Conservation (phyloP, 2,329 filamentous ascomycete species). For the Xylariaceae sp. region DNA sequence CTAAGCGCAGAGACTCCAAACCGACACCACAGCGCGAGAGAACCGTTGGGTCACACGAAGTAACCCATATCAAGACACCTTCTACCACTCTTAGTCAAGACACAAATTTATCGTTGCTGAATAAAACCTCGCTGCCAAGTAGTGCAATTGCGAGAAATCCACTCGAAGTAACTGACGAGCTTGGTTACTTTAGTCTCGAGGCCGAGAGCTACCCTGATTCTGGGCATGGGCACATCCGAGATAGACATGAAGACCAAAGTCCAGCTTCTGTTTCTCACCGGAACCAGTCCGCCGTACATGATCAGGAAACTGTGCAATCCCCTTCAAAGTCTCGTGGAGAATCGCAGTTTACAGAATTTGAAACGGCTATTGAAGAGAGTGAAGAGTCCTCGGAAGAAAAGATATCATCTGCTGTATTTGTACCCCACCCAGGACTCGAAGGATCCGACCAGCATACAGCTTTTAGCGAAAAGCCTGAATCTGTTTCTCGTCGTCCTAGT, state of each 20-base stretch:
- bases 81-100: conserved; percentile 32
- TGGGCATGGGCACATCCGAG: conserved; percentile 13
- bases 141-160: conserved; percentile 11
- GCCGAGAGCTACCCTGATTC: conserved; percentile 3
- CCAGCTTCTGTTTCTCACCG: conserved; percentile 6
- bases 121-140: conserved; percentile 21
- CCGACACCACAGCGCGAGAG: conserved; percentile 35
- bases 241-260: conserved; percentile 8
- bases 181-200: conserved; percentile 26
- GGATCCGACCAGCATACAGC: conserved; percentile 31
- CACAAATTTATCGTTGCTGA: conserved; percentile 21
- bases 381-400: conserved; percentile 74
- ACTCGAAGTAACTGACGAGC: conserved; percentile 12
- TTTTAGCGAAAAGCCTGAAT: conserved; percentile 25
- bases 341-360: conserved; percentile 37
- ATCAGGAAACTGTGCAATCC: conserved; percentile 9
- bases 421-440: conserved; percentile 65
- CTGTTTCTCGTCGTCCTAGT: conserved; percentile 26
- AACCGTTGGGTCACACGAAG: no score
- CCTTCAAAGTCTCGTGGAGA: conserved; percentile 29
- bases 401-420: conserved; percentile 80
- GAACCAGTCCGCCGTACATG: conserved; percentile 7
- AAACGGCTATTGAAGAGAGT: conserved; percentile 43
- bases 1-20: conserved; percentile 48
- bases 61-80: no score